Evolutionary conservation across 1,284 basidiomycete genomes (phyloP).

Genomic region (Bondarzewia mesenterica): DNA sequence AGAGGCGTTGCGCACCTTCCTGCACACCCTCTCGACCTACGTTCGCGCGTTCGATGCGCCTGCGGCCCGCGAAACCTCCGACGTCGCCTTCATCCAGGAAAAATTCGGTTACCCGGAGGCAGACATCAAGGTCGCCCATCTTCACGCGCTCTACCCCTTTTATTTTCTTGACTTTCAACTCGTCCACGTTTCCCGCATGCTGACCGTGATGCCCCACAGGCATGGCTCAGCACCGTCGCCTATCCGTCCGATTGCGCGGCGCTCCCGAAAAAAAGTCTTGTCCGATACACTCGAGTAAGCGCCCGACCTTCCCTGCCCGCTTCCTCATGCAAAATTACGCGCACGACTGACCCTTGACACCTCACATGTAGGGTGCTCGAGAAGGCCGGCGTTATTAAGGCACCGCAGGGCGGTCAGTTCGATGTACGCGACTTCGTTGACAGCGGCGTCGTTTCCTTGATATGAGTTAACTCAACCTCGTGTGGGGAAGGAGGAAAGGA

Average conservation of each 20-base stretch:
- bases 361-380: conserved; percentile 47
- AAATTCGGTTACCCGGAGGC: conserved; percentile 77
- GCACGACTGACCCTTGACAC: background rate
- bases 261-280: conserved; percentile 59
- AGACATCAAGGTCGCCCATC: conserved; percentile 56
- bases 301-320: background rate
- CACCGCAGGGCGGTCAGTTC: conserved; percentile 48
- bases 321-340: background rate
- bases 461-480: background rate
- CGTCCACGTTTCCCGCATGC: too few species aligned
- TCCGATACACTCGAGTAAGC: conserved; percentile 62
- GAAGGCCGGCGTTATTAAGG: conserved; percentile 67
- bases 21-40: conserved; percentile 54
- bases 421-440: conserved; percentile 56
- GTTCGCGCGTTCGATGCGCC: conserved; percentile 64
- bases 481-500: background rate
- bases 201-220: conserved; percentile 35
- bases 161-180: conserved; percentile 2
- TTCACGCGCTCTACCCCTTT: background rate
- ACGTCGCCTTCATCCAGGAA: conserved; percentile 69
- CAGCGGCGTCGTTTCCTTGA: conserved; percentile 32
- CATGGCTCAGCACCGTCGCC: conserved; percentile 75
- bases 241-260: conserved; percentile 63
- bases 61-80: conserved; percentile 47
- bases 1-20: conserved; percentile 50